Base-by-base conservation (phyloP, 352 stramenopile species). In the Pythium guiyangense region DNA sequence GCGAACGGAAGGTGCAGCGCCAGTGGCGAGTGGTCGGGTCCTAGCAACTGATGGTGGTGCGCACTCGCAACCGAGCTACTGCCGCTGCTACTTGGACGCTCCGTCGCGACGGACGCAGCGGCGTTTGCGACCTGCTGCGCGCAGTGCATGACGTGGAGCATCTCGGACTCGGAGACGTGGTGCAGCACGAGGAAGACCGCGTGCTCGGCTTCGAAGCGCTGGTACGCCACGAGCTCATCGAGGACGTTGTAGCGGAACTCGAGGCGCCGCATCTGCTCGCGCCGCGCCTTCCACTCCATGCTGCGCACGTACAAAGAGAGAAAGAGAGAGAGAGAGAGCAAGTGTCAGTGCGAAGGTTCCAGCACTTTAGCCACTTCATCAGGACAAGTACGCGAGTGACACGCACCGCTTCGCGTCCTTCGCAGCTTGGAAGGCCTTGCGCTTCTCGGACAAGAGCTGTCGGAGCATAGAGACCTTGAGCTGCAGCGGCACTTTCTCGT, bases 201-300 rank as follows among this genome's bases (percentile, higher is more conserved):
- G 54, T 86, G 75, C 50, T 85, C 72, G 31, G 73, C 73, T 49
- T 86, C 67, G 27, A 92, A 79, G 11, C 67, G 73, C 52, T 90
- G 78, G 35, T 76, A 87, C 9, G 73, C 74, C 2, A 70, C 70
- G 46, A 92, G 52, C 37, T 90, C 80, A 18, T 88, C 77, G 27
- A 88, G 54, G 14, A 89, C 78, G 37, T 90, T 80, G 66, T 90
- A 90, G 31, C 73, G 69, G 35, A 88, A 84, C 34, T 80, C 79
- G 15, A 75, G 58, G n/a, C 51, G 70, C 8, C 79, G 78, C 59
- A 77, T 74, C 45, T 86, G 63, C 58, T 88, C 73, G 2, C 69
- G 66, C 4, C 60, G 54, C 12, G 69, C 62, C 25, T 70, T 67
- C 77, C 82, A 92, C 43, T 82, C 60, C 43, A 70, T 67, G 2